Conservation (phyloP, 345 rosid genomes). For the Moricandia arvensis region DNA sequence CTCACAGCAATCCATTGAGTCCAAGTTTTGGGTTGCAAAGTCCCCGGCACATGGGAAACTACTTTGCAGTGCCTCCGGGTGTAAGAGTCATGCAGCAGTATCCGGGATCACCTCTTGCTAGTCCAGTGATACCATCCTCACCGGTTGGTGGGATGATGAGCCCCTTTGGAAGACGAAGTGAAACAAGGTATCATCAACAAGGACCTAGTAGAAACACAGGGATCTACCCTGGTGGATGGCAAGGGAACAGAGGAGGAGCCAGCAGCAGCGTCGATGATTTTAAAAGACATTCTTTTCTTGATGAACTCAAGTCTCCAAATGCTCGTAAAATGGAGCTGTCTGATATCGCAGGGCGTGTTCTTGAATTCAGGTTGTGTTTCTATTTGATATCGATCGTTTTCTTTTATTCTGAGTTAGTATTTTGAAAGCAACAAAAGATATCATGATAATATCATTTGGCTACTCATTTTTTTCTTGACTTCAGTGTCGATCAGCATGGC, state of each 20-base stretch:
- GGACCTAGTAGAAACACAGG: slow-evolving; percentile 59
- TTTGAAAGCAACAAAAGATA: slow-evolving; percentile 1
- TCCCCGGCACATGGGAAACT: slow-evolving; percentile 56
- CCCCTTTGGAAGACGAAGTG: slow-evolving; percentile 58
- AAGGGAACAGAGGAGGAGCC: slow-evolving; percentile 65
- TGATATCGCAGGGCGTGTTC: slow-evolving; percentile 80
- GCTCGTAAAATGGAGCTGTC: slow-evolving; percentile 81
- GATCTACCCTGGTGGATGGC: slow-evolving; percentile 78
- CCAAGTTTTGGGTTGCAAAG: slow-evolving; percentile 49
- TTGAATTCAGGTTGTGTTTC: slow-evolving; percentile 79
- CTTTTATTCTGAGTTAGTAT: neutral
- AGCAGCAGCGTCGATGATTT: slow-evolving; percentile 55
- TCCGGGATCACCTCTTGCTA: slow-evolving; percentile 63
- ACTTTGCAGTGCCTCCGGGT: slow-evolving; percentile 54
- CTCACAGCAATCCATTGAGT: slow-evolving; percentile 47
- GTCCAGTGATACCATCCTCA: slow-evolving; percentile 70
- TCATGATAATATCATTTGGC: neutral
- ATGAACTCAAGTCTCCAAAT: slow-evolving; percentile 82
- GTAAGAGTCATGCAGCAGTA: slow-evolving; percentile 64
- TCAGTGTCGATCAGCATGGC: slow-evolving; percentile 98
- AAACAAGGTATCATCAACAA: slow-evolving; percentile 53
- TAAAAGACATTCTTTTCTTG: slow-evolving; percentile 75
- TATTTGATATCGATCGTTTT: slow-evolving; percentile 22
- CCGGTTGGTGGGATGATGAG: slow-evolving; percentile 57
- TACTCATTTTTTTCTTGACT: slow-evolving; percentile 15